These are phyloP conservation scores for Fusarium zealandicum DNA, from an alignment of 2,329 filamentous ascomycete genomes.

Conservation along the genomic window DNA sequence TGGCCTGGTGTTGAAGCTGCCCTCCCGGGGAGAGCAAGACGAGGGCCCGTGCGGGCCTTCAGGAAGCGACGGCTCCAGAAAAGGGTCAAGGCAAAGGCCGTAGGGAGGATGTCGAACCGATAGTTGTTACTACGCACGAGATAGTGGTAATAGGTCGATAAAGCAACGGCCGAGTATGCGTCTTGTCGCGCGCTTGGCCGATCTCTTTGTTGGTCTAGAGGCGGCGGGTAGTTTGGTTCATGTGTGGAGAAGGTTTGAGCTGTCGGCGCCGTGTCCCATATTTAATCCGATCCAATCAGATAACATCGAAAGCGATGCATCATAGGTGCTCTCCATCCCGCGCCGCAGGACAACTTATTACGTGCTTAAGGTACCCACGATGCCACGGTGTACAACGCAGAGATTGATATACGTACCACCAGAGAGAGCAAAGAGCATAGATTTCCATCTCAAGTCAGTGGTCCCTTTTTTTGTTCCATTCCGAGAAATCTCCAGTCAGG, in stretches of 20 bases:
- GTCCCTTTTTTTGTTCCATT: too few species aligned
- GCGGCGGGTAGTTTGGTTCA: slow-evolving; percentile 22
- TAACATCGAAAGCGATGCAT: slow-evolving; percentile 8
- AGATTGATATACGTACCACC: too few species aligned
- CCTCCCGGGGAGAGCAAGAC: slow-evolving; percentile 15
- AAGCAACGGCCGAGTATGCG: slow-evolving; percentile 2
- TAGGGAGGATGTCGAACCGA: neutral
- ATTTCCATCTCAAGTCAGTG: too few species aligned
- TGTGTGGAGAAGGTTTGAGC: slow-evolving; percentile 11
- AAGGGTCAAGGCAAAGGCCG: neutral
- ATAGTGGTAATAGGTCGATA: neutral
- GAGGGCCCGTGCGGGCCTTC: slow-evolving; percentile 32
- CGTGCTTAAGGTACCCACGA: too few species aligned
- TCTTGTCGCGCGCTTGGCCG: neutral
- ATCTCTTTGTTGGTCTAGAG: slow-evolving; percentile 5
- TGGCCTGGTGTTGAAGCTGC: slow-evolving; percentile 7
- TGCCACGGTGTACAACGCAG: too few species aligned
- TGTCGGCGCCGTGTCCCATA: slow-evolving; percentile 8
- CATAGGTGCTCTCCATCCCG: neutral
- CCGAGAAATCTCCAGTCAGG: too few species aligned
- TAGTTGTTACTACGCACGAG: neutral
- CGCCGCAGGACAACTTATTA: too few species aligned
- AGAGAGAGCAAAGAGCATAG: too few species aligned
- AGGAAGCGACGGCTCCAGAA: slow-evolving; percentile 12
- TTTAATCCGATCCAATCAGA: slow-evolving; percentile 31